Evolutionary conservation across 2,329 filamentous ascomycete genomes (phyloP).

Genomic region (Epicoccum nigrum): DNA sequence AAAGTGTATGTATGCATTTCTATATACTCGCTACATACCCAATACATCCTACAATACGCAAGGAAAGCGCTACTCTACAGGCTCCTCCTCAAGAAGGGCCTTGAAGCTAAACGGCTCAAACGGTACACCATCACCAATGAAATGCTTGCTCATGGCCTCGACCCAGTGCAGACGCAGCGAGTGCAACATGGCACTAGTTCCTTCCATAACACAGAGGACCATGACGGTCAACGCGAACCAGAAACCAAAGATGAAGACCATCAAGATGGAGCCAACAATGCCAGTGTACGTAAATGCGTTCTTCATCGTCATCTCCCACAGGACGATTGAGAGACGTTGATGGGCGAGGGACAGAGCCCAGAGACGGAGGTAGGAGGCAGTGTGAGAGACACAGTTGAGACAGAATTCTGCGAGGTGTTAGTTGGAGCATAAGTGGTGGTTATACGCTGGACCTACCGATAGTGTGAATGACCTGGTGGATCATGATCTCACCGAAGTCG

Average conservation of each 20-base stretch:
- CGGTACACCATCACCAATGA: constrained; percentile 83
- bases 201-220: constrained; percentile 92
- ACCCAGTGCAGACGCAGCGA: constrained; percentile 93
- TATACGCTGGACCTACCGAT: constrained; percentile 71
- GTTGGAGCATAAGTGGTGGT: constrained; percentile 2
- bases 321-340: constrained; percentile 93
- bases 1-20: constrained; percentile 21
- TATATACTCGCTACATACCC: constrained; percentile 21
- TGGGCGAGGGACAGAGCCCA: constrained; percentile 97
- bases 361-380: constrained; percentile 95
- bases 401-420: constrained; percentile 78
- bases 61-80: constrained; percentile 41
- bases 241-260: constrained; percentile 80
- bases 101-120: constrained; percentile 92
- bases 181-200: constrained; percentile 94
- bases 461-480: constrained; percentile 98
- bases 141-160: constrained; percentile 97
- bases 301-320: constrained; percentile 94
- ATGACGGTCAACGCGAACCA: constrained; percentile 87
- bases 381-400: constrained; percentile 98
- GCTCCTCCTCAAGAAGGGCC: constrained; percentile 80
- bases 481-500: constrained; percentile 96
- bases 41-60: constrained; percentile 24
- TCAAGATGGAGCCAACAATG: constrained; percentile 74
- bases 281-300: constrained; percentile 73